phyloP scores from a whole-genome alignment of 2,329 filamentous ascomycete genomes.

The Fusarium longipes region DNA sequence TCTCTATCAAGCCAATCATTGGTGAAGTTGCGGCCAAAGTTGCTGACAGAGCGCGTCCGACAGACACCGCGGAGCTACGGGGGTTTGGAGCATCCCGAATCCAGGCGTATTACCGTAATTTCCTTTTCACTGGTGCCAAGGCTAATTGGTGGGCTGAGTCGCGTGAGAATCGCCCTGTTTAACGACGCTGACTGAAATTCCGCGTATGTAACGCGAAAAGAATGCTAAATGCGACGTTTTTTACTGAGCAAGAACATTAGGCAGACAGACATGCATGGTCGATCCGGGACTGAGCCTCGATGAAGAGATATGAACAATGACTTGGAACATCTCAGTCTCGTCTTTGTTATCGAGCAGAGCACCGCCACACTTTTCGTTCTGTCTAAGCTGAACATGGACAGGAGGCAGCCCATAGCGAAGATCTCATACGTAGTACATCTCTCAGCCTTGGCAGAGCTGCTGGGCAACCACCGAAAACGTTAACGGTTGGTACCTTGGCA shows the following conservation, averaged over 20 bases:
- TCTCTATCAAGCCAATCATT: slow-evolving; percentile 33
- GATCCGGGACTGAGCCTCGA: slow-evolving; percentile 20
- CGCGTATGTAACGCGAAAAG: slow-evolving; percentile 24
- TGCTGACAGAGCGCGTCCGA: slow-evolving; percentile 38
- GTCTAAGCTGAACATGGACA: background rate
- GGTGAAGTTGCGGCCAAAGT: slow-evolving; percentile 19
- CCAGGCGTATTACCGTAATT: slow-evolving; percentile 45
- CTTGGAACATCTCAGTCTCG: background rate
- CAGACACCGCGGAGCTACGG: slow-evolving; percentile 43
- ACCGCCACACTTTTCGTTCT: slow-evolving; percentile 7
- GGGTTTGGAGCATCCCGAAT: slow-evolving; percentile 42
- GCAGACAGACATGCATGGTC: slow-evolving; percentile 5
- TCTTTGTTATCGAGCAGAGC: slow-evolving; percentile 18
- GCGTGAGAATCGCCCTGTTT: slow-evolving; percentile 39
- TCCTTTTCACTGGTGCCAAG: slow-evolving; percentile 43
- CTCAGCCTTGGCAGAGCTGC: slow-evolving; percentile 37
- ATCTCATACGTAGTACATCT: slow-evolving; percentile 16
- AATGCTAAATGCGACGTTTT: slow-evolving; percentile 12
- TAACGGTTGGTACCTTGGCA: slow-evolving; percentile 39
- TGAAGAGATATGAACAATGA: slow-evolving; percentile 6
- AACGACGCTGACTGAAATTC: slow-evolving; percentile 24
- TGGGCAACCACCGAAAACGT: slow-evolving; percentile 32
- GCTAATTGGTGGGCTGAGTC: slow-evolving; percentile 33
- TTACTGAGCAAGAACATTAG: slow-evolving; percentile 18
- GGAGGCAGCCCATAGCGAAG: slow-evolving; percentile 35